phyloP scores from a whole-genome alignment of 1,139 yeast genomes.

The Yamadazyma aaseri region DNA sequence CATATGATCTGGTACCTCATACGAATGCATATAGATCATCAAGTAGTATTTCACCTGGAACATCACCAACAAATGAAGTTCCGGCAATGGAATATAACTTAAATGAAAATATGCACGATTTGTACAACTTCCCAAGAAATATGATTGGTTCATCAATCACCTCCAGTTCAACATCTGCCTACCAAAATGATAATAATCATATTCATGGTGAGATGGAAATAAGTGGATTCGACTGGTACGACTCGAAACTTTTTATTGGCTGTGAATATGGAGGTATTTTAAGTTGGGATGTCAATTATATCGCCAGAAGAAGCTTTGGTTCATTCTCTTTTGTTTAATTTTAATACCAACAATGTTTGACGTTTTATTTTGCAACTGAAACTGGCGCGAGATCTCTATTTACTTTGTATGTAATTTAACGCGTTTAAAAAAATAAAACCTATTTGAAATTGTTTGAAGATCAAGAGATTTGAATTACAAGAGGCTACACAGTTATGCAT shows the following conservation, averaged over 20 bases:
- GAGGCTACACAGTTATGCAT: too few relatives aligned
- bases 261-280: slow-evolving; percentile 46
- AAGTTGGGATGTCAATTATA: slow-evolving; percentile 41
- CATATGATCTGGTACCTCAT: background rate
- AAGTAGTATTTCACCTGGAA: background rate
- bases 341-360: background rate
- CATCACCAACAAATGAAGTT: background rate
- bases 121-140: slow-evolving; percentile 3
- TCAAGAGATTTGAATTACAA: too few relatives aligned
- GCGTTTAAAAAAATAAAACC: slow-evolving; percentile 4
- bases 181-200: slow-evolving; percentile 33
- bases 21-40: background rate
- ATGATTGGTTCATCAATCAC: background rate
- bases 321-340: slow-evolving; percentile 15
- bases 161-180: slow-evolving; percentile 10
- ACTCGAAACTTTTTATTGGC: slow-evolving; percentile 37
- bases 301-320: slow-evolving; percentile 43
- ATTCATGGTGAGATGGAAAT: slow-evolving; percentile 50
- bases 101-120: background rate
- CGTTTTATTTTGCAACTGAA: too few relatives aligned
- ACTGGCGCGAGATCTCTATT: slow-evolving; percentile 1
- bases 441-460: too few relatives aligned
- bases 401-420: too few relatives aligned
- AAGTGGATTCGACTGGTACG: slow-evolving; percentile 42
- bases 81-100: background rate